A percentile compares a stretch with the other conserved stretches of the same genome.
Evolutionary conservation across 2,329 filamentous ascomycete genomes (phyloP).

Genomic region (Trichoderma sp.): DNA sequence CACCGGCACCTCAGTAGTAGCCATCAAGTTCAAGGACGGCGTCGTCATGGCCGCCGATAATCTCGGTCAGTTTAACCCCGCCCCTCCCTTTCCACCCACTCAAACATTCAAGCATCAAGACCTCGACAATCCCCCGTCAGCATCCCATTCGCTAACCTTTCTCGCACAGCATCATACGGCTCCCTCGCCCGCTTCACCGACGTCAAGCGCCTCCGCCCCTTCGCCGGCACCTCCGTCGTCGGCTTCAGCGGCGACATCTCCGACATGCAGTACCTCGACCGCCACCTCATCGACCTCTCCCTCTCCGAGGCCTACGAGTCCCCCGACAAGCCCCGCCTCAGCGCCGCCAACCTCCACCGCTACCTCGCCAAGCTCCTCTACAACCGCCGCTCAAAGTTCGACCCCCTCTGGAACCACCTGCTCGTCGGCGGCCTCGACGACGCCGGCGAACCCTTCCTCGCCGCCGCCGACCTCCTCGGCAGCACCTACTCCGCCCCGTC

Average conservation of each 20-base stretch:
- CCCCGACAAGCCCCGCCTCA: constrained; percentile 57
- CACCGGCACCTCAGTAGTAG: constrained; percentile 93
- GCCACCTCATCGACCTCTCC: constrained; percentile 79
- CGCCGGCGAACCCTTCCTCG: constrained; percentile 81
- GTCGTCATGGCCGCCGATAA: constrained; percentile 98
- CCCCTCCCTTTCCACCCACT: neutral
- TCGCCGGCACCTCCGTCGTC: constrained; percentile 80
- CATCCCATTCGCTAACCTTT: neutral
- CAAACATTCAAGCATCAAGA: neutral
- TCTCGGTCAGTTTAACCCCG: constrained; percentile 65
- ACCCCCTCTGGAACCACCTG: constrained; percentile 96
- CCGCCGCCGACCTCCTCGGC: constrained; percentile 86
- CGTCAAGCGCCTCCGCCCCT: constrained; percentile 90
- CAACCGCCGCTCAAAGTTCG: constrained; percentile 90
- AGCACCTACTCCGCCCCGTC: constrained; percentile 88
- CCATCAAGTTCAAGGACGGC: constrained; percentile 93
- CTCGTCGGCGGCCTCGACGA: constrained; percentile 88
- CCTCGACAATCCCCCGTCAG: neutral
- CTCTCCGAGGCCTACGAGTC: constrained; percentile 83
- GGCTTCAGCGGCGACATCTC: constrained; percentile 97
- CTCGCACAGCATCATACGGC: constrained; percentile 91
- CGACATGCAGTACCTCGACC: constrained; percentile 98
- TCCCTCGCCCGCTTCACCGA: constrained; percentile 95
- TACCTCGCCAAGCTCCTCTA: constrained; percentile 97
- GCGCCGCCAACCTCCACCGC: constrained; percentile 92